phyloP scores from a whole-genome alignment of 108 stramenopile genomes.

The Pseudonitzschia multiseries region DNA sequence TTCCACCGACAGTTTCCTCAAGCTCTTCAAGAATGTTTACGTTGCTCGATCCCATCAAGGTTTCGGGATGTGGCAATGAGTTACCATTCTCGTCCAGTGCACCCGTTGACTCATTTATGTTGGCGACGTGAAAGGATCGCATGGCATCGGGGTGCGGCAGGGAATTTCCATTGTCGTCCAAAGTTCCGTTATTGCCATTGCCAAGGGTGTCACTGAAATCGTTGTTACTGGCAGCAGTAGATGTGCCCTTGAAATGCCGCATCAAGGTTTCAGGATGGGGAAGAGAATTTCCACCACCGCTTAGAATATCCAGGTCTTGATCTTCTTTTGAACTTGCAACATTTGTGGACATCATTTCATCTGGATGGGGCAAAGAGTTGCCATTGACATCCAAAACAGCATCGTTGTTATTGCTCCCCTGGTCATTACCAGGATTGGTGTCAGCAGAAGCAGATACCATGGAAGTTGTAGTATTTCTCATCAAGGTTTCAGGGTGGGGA shows the following conservation, averaged over 20 bases:
- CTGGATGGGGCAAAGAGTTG: neutral
- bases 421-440: neutral
- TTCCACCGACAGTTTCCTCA: neutral
- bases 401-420: neutral
- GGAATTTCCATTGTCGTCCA: conserved; percentile 8
- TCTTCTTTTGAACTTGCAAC: neutral
- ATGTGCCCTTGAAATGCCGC: neutral
- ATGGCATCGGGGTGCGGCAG: neutral
- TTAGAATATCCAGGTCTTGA: neutral
- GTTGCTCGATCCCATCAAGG: neutral
- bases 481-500: conserved; percentile 3
- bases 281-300: neutral
- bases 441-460: neutral
- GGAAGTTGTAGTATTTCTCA: neutral
- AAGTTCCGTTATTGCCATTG: neutral
- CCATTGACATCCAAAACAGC: neutral
- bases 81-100: neutral
- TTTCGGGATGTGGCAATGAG: neutral
- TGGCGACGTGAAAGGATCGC: neutral
- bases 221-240: neutral
- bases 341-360: neutral
- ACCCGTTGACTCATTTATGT: neutral
- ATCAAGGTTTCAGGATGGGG: neutral
- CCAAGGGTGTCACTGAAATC: neutral
- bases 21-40: neutral